Base-by-base conservation (phyloP, 495 filamentous ascomycete species). In the Aspergillus asperescens region DNA sequence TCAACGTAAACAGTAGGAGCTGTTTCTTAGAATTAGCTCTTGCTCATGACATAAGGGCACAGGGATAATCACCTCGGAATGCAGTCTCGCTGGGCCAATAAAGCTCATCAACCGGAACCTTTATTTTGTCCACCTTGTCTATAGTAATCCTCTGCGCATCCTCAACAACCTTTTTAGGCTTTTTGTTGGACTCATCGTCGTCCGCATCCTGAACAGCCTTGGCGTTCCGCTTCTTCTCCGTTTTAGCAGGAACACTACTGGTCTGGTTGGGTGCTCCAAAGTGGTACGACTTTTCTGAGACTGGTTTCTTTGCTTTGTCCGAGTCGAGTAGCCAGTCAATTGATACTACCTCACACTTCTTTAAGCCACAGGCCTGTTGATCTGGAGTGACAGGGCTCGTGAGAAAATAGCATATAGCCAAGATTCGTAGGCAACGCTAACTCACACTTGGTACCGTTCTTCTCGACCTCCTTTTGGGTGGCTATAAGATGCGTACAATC, bases 301-400 rank as follows among this genome's bases (percentile, higher is more conserved):
- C 47, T n/a, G 67, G 70, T 12, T 65, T 69, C 15, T 68, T 69
- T 3, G 69, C 61, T 20, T 70, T 54, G 12, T 74, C 59, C 7
- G 77, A 83, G 1, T 79, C 72, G 1, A 76, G 47, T 10, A 89
- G 74, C 86, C 86, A 90, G 6, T 81, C 63, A 4, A 87, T 48
- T 5, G 69, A 73, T 27, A 89, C 81, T 48, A 90, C 74, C 7
- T 73, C 73, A 20, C 85, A 74, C 10, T 60, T 67, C 12, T 71
- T 53, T 0, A 68, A 55, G 15, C 74, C 62, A 39, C 45, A 54
- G 12, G 82, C 80, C 59, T 78, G 67, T 46, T 71, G 62, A 54
- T 83, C 82, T 75, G 66, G 69, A n/a, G 34, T 8, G 22, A 20
- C 10, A 24, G 25, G 15, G 0, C n/a, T 22, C 8, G 32, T 42